A percentile compares a stretch with the other conserved stretches of the same genome.
These are phyloP conservation scores for Neoboletus brunneissimus DNA, from an alignment of 768 basidiomycete genomes.

Conservation along the genomic window DNA sequence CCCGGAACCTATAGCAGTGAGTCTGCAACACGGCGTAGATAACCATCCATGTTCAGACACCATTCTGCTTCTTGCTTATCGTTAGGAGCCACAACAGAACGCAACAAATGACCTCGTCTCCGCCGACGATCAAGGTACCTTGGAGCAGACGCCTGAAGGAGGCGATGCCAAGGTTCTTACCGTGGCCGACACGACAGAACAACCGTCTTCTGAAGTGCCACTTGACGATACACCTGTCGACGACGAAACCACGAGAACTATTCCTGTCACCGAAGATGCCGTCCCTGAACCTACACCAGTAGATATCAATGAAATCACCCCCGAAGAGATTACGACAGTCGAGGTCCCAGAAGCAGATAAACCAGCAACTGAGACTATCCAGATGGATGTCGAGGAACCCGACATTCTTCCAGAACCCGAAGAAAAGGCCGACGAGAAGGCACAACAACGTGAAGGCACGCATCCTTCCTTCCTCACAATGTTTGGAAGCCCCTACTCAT, in stretches of 20 bases:
- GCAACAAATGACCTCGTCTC: conserved; percentile 1
- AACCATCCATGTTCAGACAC: not conserved
- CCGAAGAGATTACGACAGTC: conserved; percentile 8
- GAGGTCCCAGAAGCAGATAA: conserved; percentile 6
- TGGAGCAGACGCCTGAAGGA: conserved; percentile 1
- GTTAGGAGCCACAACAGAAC: conserved; percentile 12
- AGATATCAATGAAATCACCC: conserved; percentile 3
- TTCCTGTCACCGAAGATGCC: conserved; percentile 9
- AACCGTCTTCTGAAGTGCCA: not conserved
- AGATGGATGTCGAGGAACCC: conserved; percentile 17
- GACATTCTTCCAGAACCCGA: conserved; percentile 12
- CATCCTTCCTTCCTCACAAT: not conserved
- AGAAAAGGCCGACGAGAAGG: not conserved
- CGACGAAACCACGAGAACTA: not conserved
- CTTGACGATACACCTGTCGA: conserved; percentile 7
- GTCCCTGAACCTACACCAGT: not conserved
- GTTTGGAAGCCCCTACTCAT: not conserved
- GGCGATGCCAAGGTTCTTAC: not conserved
- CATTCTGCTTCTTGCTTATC: not conserved
- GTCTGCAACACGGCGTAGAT: not conserved
- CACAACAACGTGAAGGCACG: conserved; percentile 25
- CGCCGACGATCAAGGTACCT: not conserved
- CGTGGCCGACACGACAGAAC: conserved; percentile 5
- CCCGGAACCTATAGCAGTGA: conserved; percentile 6
- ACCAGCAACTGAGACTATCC: not conserved